These are phyloP conservation scores for Takashimella koratensis DNA, from an alignment of 1,284 basidiomycete species.

Conservation along the genomic window DNA sequence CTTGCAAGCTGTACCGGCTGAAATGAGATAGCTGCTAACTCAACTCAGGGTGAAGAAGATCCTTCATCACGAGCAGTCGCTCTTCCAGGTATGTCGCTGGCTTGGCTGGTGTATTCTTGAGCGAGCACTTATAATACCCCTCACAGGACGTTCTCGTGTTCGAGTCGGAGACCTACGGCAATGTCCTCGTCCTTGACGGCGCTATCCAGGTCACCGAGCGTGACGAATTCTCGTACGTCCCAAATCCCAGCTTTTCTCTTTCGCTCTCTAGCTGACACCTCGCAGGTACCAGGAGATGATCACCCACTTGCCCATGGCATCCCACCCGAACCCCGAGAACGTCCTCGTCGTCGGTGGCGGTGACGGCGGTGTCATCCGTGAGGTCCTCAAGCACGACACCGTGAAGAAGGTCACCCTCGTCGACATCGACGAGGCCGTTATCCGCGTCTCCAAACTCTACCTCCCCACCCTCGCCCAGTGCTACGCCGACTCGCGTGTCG, in stretches of 20 bases:
- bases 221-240: slow-evolving; percentile 90
- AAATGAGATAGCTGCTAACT: slow-evolving; percentile 8
- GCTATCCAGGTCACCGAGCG: slow-evolving; percentile 96
- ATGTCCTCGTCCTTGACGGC: slow-evolving; percentile 93
- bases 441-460: slow-evolving; percentile 88
- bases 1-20: background rate
- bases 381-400: slow-evolving; percentile 89
- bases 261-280: slow-evolving; percentile 1
- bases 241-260: background rate
- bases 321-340: slow-evolving; percentile 92
- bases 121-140: background rate
- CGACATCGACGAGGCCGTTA: slow-evolving; percentile 98
- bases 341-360: slow-evolving; percentile 97
- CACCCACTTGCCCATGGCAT: slow-evolving; percentile 88
- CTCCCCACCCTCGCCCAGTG: slow-evolving; percentile 92
- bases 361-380: slow-evolving; percentile 93
- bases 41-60: slow-evolving; percentile 74
- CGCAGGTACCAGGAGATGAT: slow-evolving; percentile 99
- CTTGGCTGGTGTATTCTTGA: too few species aligned
- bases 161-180: slow-evolving; percentile 89
- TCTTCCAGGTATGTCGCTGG: slow-evolving; percentile 56
- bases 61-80: slow-evolving; percentile 87
- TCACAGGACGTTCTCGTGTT: slow-evolving; percentile 91
- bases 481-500: slow-evolving; percentile 78
- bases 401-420: slow-evolving; percentile 93